Base-by-base conservation (phyloP, 352 stramenopile species). In the Globisporangium canariense region DNA sequence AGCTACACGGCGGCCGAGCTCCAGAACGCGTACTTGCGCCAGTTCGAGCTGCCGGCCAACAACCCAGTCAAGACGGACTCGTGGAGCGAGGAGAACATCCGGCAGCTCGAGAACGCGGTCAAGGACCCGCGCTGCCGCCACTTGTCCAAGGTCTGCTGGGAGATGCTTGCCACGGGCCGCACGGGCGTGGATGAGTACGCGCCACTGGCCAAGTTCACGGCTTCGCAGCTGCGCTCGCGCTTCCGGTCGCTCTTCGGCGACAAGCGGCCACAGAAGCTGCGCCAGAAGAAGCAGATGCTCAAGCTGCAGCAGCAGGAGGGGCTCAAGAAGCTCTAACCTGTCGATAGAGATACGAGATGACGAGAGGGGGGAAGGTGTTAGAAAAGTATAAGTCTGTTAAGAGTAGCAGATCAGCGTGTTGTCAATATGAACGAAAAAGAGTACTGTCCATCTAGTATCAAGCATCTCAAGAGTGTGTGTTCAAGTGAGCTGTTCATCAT, bases 241-340 rank as follows among this genome's bases (percentile, higher is more conserved):
- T 90, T 86, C 68, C 83, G 83, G 20, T 89, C 83, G 34, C 69
- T 89, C 43, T 92, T 90, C 50, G 83, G 83, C 30, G 83, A 92
- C 70, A 92, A 92, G 65, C 79, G 80, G 2, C 83, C 83, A 22
- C 81, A 92, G 65, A 88, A 84, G 51, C 66, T 88, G 60, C 75
- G 78, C 25, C 76, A 86, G 58, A 83, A 83, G 71, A 88, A 88
- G 68, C 74, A 87, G 57, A 69, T 85, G 72, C 68, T 78, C 14
- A 87, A 87, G 59, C 50, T 85, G 40, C 78, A 87, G 62, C 76
- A 83, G 62, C 71, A 81, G 22, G 67, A 84, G 50, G 55, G n/a
- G 20, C 51, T 65, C 25, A 65, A 65, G 50, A 58, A 65, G 41
- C 49, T 65, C 2, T 65, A 43, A 51, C 4, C 3, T 40, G 14